Evolutionary conservation across 257 asterid genomes (phyloP).

Genomic region (Knoxia roxburghii): DNA sequence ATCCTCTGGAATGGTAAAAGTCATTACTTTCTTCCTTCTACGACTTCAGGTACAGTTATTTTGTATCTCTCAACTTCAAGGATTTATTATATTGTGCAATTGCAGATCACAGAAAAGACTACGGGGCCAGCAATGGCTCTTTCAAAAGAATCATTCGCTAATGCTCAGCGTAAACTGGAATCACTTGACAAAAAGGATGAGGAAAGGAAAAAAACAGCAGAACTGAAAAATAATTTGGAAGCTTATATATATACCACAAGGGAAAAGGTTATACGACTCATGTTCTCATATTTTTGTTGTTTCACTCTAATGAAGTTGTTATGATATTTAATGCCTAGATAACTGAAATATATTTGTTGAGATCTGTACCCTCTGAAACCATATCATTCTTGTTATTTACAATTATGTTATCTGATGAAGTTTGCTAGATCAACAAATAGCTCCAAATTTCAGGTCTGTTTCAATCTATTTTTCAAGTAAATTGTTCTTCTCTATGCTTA

Average conservation of each 20-base stretch:
- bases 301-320: not conserved
- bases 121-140: constrained; percentile 78
- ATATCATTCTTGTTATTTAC: not conserved
- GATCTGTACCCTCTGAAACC: not conserved
- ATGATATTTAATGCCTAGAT: not conserved
- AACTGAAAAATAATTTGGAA: constrained; percentile 89
- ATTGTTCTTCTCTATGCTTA: not conserved
- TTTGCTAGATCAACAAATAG: not conserved
- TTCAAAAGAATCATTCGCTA: constrained; percentile 58
- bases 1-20: constrained; percentile 4
- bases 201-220: constrained; percentile 94
- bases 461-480: not conserved
- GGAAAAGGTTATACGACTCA: constrained; percentile 53
- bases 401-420: not conserved
- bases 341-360: not conserved
- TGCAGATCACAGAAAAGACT: constrained; percentile 79
- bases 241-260: constrained; percentile 90
- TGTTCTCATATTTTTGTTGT: not conserved
- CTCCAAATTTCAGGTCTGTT: not conserved
- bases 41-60: not conserved
- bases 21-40: not conserved
- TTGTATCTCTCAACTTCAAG: constrained; percentile 9
- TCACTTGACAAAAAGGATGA: constrained; percentile 88
- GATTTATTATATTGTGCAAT: constrained; percentile 16
- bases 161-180: constrained; percentile 64